phyloP scores from a whole-genome alignment of 768 basidiomycete species.

The Lactarius trivialis region DNA sequence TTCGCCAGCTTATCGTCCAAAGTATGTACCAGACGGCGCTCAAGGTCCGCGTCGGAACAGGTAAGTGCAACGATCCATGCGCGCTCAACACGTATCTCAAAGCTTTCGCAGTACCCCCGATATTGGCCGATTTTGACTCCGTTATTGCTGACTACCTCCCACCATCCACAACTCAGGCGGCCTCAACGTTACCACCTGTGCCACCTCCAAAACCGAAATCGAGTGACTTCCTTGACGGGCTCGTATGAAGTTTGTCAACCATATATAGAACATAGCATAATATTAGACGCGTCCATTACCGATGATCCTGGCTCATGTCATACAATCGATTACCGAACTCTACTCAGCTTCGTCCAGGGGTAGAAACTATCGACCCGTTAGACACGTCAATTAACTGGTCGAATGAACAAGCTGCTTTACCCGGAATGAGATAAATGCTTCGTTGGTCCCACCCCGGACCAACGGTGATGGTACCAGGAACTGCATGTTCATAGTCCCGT shows the following conservation, averaged over 20 bases:
- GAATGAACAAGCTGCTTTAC: constrained; percentile 39
- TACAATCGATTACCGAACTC: not conserved
- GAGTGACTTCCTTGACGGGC: constrained; percentile 21
- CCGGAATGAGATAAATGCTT: constrained; percentile 83
- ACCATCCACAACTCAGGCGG: constrained; percentile 22
- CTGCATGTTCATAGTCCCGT: constrained; percentile 81
- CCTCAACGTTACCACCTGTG: constrained; percentile 17
- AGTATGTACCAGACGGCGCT: constrained; percentile 50
- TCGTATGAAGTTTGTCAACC: constrained; percentile 15
- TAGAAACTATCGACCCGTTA: constrained; percentile 8
- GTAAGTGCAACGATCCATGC: constrained; percentile 30
- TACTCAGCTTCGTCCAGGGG: constrained; percentile 17
- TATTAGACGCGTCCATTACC: constrained; percentile 19
- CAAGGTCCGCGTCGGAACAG: constrained; percentile 39
- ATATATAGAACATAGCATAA: constrained; percentile 11
- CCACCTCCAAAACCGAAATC: constrained; percentile 21
- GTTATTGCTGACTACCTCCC: constrained; percentile 70
- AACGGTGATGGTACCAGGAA: constrained; percentile 68
- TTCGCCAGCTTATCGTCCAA: constrained; percentile 60
- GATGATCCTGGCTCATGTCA: not conserved
- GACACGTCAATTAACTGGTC: not conserved
- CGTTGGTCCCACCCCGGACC: constrained; percentile 35
- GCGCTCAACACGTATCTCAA: not conserved
- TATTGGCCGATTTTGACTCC: constrained; percentile 59
- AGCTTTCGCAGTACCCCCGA: constrained; percentile 34